Conservation (phyloP, 176 grass and related monocot species). For the Zoysia pacifica region DNA sequence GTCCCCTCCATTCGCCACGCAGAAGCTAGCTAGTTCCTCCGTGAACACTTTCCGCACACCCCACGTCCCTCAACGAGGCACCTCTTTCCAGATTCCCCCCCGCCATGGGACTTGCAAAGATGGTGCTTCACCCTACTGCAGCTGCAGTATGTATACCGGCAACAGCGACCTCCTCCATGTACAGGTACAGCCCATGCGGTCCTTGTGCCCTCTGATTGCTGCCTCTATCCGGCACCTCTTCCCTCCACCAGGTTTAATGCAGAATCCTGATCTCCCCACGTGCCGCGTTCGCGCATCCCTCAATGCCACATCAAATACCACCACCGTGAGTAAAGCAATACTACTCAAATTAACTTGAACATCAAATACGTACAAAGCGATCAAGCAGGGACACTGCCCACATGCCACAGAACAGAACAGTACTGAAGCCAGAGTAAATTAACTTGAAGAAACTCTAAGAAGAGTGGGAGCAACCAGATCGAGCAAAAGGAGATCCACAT, state of each 20-base stretch:
- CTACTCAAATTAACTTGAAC: too few relatives aligned
- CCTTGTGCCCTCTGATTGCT: conserved; percentile 74
- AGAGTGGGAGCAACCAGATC: neutral
- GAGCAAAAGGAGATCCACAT: neutral
- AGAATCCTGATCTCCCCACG: conserved; percentile 72
- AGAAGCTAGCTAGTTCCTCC: conserved; percentile 81
- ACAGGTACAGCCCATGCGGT: conserved; percentile 70
- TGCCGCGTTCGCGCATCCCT: conserved; percentile 64
- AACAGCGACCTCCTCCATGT: conserved; percentile 83
- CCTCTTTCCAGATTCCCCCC: conserved; percentile 70
- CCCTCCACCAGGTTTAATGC: conserved; percentile 82
- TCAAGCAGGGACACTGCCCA: neutral
- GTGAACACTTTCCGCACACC: conserved; percentile 81
- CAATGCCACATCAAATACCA: conserved; percentile 49
- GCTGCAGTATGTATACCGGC: conserved; percentile 54
- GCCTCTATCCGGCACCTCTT: conserved; percentile 74
- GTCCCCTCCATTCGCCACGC: conserved; percentile 79
- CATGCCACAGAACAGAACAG: neutral
- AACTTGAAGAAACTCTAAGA: neutral
- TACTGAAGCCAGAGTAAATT: neutral
- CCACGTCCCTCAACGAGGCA: conserved; percentile 77
- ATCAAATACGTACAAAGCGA: too few relatives aligned
- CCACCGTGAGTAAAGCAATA: conserved; percentile 64
- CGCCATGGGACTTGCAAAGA: conserved; percentile 90
- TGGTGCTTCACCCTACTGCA: conserved; percentile 72